Percentiles rank a stretch among this genome's conserved stretches.
Evolutionary conservation across 768 basidiomycete species (phyloP).

Genomic region (Tulasnella sp.): DNA sequence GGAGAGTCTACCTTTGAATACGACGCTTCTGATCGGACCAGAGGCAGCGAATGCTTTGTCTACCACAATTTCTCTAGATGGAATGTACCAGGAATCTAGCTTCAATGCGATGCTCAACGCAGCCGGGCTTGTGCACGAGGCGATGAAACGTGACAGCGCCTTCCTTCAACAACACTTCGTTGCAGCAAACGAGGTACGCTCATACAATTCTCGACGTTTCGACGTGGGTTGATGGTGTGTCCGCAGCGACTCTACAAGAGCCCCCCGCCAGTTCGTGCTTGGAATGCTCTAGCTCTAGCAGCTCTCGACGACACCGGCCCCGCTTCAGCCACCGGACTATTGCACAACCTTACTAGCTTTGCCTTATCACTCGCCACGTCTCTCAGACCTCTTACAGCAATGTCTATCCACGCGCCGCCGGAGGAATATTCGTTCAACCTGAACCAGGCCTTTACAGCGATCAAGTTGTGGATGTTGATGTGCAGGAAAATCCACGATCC

Average conservation of each 20-base stretch:
- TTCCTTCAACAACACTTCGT: constrained; percentile 33
- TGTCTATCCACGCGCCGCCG: constrained; percentile 30
- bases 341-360: constrained; percentile 43
- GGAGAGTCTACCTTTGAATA: constrained; percentile 20
- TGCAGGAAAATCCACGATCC: constrained; percentile 29
- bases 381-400: constrained; percentile 31
- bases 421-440: constrained; percentile 46
- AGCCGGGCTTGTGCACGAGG: constrained; percentile 43
- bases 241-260: constrained; percentile 27
- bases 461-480: constrained; percentile 63
- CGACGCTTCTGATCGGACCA: constrained; percentile 36
- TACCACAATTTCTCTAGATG: constrained; percentile 36
- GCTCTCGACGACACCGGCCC: constrained; percentile 36
- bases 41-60: constrained; percentile 26
- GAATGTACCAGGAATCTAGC: constrained; percentile 40
- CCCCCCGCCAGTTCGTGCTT: constrained; percentile 41
- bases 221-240: neutral
- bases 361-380: constrained; percentile 37
- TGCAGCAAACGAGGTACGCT: constrained; percentile 29
- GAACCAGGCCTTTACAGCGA: constrained; percentile 55
- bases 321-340: constrained; percentile 35
- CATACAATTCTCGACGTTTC: neutral
- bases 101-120: constrained; percentile 43
- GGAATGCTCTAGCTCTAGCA: constrained; percentile 53
- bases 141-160: constrained; percentile 35